Conservation (phyloP, 2,329 filamentous ascomycete species). For the Chaetomium sp. region DNA sequence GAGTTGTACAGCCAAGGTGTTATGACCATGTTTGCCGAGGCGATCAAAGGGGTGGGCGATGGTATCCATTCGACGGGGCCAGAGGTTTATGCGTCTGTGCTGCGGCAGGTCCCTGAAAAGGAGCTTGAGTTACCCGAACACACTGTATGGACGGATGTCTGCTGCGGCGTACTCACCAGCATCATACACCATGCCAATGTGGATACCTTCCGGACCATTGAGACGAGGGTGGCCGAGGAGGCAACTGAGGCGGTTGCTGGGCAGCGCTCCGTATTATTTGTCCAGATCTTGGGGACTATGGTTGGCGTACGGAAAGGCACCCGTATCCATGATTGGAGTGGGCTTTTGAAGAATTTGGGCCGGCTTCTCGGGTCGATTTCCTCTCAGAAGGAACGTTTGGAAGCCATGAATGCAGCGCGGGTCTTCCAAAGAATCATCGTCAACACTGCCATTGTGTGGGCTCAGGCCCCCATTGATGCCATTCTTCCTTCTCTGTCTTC, state of each 20-base stretch:
- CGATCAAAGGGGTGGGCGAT: conserved; percentile 57
- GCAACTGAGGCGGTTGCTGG: conserved; percentile 36
- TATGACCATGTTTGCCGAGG: conserved; percentile 88
- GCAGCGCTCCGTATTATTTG: conserved; percentile 40
- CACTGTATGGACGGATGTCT: conserved; percentile 55
- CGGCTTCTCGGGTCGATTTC: conserved; percentile 45
- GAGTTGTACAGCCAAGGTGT: conserved; percentile 75
- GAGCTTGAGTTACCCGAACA: conserved; percentile 37
- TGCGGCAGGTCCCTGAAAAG: conserved; percentile 45
- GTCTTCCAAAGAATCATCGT: conserved; percentile 55
- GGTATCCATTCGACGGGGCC: conserved; percentile 55
- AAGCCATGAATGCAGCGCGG: conserved; percentile 32
- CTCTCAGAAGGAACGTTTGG: conserved; percentile 32
- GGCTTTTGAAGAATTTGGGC: conserved; percentile 51
- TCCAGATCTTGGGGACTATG: conserved; percentile 59
- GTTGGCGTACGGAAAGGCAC: conserved; percentile 76
- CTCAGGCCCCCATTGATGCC: conserved; percentile 71
- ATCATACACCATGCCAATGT: conserved; percentile 73
- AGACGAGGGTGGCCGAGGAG: conserved; percentile 54
- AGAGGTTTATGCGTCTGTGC: conserved; percentile 45
- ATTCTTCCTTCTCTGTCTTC: conserved; percentile 63
- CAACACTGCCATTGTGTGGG: conserved; percentile 60
- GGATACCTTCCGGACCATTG: conserved; percentile 65
- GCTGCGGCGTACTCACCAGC: conserved; percentile 71
- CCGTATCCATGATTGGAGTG: conserved; percentile 66